These are phyloP conservation scores for Paramecium primaurelia DNA, from an alignment of 73 alveolate genomes.

Conservation along the genomic window DNA sequence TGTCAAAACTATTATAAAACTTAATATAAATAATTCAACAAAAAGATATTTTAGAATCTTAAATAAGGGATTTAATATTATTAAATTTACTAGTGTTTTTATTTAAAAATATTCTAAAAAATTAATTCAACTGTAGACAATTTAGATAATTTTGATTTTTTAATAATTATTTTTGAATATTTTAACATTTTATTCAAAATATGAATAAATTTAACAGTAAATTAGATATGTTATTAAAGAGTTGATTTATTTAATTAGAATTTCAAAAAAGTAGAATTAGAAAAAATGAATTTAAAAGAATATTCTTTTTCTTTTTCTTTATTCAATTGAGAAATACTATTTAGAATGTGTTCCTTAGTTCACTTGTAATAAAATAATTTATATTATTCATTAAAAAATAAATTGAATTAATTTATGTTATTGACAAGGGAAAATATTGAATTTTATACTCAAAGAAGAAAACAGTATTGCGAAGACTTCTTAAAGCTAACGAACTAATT, in stretches of 20 bases:
- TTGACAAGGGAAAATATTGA: conserved; percentile 14
- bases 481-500: not conserved
- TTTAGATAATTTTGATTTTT: too few species aligned
- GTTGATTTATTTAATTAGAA: not conserved
- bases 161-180: not conserved
- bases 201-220: not conserved
- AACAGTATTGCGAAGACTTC: conserved; percentile 15
- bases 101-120: too few species aligned
- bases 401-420: not conserved
- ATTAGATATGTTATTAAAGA: too few species aligned
- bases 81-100: too few species aligned
- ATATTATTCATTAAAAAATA: not conserved
- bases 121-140: too few species aligned
- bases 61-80: too few species aligned
- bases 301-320: not conserved
- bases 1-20: too few species aligned
- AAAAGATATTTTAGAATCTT: too few species aligned
- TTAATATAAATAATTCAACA: too few species aligned
- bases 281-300: not conserved
- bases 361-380: not conserved
- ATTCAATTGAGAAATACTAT: not conserved
- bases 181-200: too few species aligned
- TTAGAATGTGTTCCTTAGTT: not conserved
- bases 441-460: conserved; percentile 24
- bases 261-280: not conserved